These are phyloP conservation scores for Globisporangium alternatum DNA, from an alignment of 352 stramenopile species.

Conservation along the genomic window DNA sequence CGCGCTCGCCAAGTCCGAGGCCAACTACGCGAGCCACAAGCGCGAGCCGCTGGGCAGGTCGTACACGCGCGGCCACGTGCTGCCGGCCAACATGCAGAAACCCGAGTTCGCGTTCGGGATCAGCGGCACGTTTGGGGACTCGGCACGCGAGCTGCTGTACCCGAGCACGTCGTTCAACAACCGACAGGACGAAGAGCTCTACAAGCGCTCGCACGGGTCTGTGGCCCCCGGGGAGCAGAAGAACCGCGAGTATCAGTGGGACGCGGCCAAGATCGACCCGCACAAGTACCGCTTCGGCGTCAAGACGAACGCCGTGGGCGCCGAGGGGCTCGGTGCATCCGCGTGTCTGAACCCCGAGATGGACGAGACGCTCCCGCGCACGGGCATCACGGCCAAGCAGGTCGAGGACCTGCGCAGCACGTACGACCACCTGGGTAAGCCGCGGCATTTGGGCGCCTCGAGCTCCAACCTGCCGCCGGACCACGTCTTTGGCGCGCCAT, in stretches of 20 bases:
- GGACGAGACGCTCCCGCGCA: constrained; percentile 42
- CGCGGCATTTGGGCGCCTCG: constrained; percentile 52
- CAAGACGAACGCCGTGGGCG: constrained; percentile 34
- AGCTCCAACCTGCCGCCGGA: constrained; percentile 30
- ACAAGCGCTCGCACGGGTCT: constrained; percentile 76
- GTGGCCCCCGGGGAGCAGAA: constrained; percentile 85
- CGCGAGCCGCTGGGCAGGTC: constrained; percentile 75
- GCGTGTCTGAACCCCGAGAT: constrained; percentile 69
- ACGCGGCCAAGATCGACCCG: constrained; percentile 61
- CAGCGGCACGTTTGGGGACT: constrained; percentile 67
- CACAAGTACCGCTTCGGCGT: constrained; percentile 69
- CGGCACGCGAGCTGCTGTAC: constrained; percentile 85
- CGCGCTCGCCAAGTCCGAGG: constrained; percentile 63
- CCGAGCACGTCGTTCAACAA: constrained; percentile 56
- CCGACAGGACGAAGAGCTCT: constrained; percentile 57
- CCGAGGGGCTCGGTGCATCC: constrained; percentile 50
- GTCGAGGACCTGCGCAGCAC: constrained; percentile 75
- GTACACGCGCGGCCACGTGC: constrained; percentile 60
- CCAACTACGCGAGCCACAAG: constrained; percentile 77
- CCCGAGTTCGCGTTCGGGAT: constrained; percentile 68
- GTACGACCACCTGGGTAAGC: constrained; percentile 70
- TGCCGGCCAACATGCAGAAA: constrained; percentile 52
- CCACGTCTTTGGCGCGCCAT: constrained; percentile 65
- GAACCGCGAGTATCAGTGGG: constrained; percentile 82
- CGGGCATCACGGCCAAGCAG: constrained; percentile 52